phyloP scores from a whole-genome alignment of 2,329 filamentous ascomycete species.

The Botrytis deweyae region DNA sequence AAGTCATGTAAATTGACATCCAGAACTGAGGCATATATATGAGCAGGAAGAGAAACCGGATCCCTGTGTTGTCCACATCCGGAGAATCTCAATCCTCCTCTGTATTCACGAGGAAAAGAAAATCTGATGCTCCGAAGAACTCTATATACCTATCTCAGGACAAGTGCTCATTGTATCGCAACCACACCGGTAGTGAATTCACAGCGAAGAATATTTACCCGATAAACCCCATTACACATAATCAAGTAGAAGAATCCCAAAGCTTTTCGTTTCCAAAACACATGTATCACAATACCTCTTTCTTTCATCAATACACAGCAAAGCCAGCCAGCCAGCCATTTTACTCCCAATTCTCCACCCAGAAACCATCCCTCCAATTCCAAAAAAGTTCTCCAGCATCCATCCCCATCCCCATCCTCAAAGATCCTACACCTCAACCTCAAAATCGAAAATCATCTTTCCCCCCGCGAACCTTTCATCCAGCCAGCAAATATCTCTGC shows the following conservation, averaged over 20 bases:
- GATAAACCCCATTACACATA: neutral
- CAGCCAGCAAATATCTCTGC: neutral
- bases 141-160: too few species aligned
- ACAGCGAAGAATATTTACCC: accelerated
- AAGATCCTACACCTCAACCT: neutral
- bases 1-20: neutral
- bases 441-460: neutral
- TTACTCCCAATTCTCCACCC: neutral
- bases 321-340: neutral
- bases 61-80: too few species aligned
- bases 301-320: neutral
- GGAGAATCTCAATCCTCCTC: accelerated
- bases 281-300: neutral
- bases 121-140: neutral
- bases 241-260: accelerated
- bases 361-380: neutral
- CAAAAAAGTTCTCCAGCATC: too few species aligned
- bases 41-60: neutral
- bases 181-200: neutral
- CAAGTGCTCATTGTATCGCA: neutral
- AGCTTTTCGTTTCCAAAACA: neutral
- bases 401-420: too few species aligned
- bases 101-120: neutral
- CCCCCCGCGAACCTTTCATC: neutral
- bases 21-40: neutral